Evolutionary conservation across 768 basidiomycete species (phyloP), one percentile per base, ranked within the genome.

Genomic region (Kockovaella imperatae): DNA sequence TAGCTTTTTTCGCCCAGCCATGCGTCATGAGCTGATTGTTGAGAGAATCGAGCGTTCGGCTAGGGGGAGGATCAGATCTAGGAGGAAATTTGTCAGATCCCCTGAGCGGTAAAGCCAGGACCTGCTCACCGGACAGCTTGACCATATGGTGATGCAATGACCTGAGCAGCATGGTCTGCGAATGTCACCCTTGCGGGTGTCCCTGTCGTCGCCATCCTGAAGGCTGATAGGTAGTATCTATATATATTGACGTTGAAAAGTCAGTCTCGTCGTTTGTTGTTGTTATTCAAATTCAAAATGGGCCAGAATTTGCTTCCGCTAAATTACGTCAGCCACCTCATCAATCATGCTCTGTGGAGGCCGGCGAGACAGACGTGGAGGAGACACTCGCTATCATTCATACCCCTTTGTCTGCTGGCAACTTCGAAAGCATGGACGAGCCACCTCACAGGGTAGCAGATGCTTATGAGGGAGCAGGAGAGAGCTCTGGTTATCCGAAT

Each of bases 11-110:
- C 6, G 57, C 38, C 58, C 59, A 66, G 4, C 64, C 64, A 45
- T 60, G 60, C 6, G 53, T 53, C 11, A 62, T 21, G 1, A 66
- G 42, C 48, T 66, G 64, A 6, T 46, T 39, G 45, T 66, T 66
- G 44, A 62, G 15, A 61, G 28, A 13, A 54, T 44, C 11, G 46
- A 50, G 24, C 31, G 25, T 32, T 13, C 2, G 49, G 32, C 0
- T 35, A 44, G 2, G 42, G 29, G 23, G 17, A 1, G n/a, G 10
- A 29, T 43, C 32, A 17, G 42, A 30, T 17, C 49, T 50, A 25
- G 7, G 15, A 18, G 10, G 17, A n/a, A 23, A 17, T 3, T 23
- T 10, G 25, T 5, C n/a, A n/a, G 10, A n/a, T 32, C 10, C n/a
- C 31, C 31, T 32, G 31, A 32, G n/a, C 10, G 31, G 31, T 32